Percentiles rank a stretch among this genome's conserved stretches.
phyloP scores from a whole-genome alignment of 2,329 filamentous ascomycete genomes.

The Botryosphaeria dothidea region DNA sequence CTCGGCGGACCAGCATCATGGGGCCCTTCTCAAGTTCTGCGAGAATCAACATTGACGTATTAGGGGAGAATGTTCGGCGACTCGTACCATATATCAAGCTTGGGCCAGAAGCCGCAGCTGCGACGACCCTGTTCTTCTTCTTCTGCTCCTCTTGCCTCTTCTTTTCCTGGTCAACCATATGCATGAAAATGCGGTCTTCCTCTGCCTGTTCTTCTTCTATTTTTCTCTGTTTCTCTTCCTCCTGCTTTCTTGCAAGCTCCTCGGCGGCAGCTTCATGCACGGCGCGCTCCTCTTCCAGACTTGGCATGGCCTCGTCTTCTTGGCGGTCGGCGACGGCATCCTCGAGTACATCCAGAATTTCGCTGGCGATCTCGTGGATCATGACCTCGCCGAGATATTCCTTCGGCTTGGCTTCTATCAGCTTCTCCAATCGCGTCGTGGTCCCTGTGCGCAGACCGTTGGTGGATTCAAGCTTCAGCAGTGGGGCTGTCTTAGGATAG shows the following conservation, averaged over 20 bases:
- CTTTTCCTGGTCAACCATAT: constrained; percentile 73
- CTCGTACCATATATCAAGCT: constrained; percentile 9
- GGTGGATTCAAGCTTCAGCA: constrained; percentile 67
- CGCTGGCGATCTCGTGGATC: constrained; percentile 62
- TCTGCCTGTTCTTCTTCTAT: constrained; percentile 56
- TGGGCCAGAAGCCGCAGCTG: not conserved
- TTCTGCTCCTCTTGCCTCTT: constrained; percentile 67
- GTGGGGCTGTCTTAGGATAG: constrained; percentile 81
- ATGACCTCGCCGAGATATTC: constrained; percentile 64
- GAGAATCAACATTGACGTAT: constrained; percentile 70
- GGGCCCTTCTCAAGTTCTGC: constrained; percentile 58
- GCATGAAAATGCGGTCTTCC: constrained; percentile 68
- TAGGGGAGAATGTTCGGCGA: constrained; percentile 34
- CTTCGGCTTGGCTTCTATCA: constrained; percentile 70
- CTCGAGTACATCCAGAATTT: constrained; percentile 72
- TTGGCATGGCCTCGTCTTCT: constrained; percentile 75
- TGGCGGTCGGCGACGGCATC: constrained; percentile 79
- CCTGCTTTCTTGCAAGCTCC: constrained; percentile 52
- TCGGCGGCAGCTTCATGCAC: constrained; percentile 74
- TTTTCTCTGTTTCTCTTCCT: constrained; percentile 43
- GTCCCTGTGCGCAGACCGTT: constrained; percentile 69
- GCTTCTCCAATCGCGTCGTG: constrained; percentile 67
- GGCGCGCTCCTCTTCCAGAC: constrained; percentile 84
- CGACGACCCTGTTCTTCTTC: constrained; percentile 53
- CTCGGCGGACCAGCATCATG: constrained; percentile 29